A percentile compares a stretch with the other conserved stretches of the same genome.
Evolutionary conservation across 441 rosid species (phyloP).

Genomic region (Pelargonium cotyledonis): DNA sequence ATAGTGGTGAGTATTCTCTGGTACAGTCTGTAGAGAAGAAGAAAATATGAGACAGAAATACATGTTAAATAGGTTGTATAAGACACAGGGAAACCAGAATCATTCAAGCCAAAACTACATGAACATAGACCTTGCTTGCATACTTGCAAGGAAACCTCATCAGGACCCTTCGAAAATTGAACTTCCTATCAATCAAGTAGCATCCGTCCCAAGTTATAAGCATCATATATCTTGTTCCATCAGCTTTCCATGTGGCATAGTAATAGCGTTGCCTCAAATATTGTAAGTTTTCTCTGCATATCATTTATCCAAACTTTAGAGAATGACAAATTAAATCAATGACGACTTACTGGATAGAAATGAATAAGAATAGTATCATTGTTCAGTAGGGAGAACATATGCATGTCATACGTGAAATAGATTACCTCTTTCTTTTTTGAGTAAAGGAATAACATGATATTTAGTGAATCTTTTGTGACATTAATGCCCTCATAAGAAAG

Average conservation of each 20-base stretch:
- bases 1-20: slow-evolving; percentile 76
- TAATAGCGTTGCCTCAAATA: slow-evolving; percentile 92
- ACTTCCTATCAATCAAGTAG: slow-evolving; percentile 80
- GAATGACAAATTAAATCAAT: neutral
- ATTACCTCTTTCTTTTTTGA: neutral
- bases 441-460: neutral
- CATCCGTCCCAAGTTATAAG: slow-evolving; percentile 85
- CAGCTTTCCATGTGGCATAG: slow-evolving; percentile 99
- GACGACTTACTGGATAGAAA: neutral
- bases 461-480: neutral
- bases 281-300: slow-evolving; percentile 82
- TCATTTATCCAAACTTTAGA: slow-evolving; percentile 14
- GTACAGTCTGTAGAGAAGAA: slow-evolving; percentile 48
- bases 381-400: neutral
- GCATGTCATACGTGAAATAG: neutral
- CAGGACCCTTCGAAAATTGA: slow-evolving; percentile 86
- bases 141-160: slow-evolving; percentile 90
- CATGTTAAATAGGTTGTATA: slow-evolving; percentile 6
- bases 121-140: slow-evolving; percentile 56
- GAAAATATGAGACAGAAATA: slow-evolving; percentile 12
- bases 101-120: slow-evolving; percentile 15
- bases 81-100: slow-evolving; percentile 15
- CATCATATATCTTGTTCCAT: slow-evolving; percentile 99
- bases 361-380: neutral
- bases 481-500: slow-evolving; percentile 4